Evolutionary conservation across 345 rosid genomes (phyloP).

Genomic region (Garcia nutans): DNA sequence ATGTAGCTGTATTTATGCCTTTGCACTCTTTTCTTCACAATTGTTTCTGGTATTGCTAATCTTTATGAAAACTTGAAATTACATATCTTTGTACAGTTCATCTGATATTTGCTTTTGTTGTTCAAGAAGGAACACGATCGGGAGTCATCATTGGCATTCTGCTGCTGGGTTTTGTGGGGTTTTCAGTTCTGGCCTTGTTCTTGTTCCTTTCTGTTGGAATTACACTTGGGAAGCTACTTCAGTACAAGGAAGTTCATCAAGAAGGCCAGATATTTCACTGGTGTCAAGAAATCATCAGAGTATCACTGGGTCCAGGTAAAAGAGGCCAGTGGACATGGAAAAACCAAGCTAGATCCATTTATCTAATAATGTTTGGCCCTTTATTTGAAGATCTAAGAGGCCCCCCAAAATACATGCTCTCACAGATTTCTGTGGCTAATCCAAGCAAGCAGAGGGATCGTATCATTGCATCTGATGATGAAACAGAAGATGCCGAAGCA

Average conservation of each 20-base stretch:
- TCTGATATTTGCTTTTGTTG: constrained; percentile 20
- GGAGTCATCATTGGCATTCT: constrained; percentile 57
- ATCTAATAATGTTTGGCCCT: constrained; percentile 58
- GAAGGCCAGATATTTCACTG: constrained; percentile 80
- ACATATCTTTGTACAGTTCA: neutral
- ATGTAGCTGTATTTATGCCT: no score
- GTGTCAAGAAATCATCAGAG: constrained; percentile 82
- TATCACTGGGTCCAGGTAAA: constrained; percentile 90
- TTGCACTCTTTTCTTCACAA: neutral
- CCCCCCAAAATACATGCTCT: constrained; percentile 94
- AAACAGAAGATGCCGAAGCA: constrained; percentile 93
- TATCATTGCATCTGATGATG: constrained; percentile 88
- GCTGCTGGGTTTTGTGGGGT: constrained; percentile 51
- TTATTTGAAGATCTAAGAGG: constrained; percentile 88
- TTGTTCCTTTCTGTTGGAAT: constrained; percentile 84
- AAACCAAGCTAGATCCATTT: constrained; percentile 41
- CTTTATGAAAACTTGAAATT: neutral
- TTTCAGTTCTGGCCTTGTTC: constrained; percentile 52
- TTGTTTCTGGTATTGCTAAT: neutral
- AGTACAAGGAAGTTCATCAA: constrained; percentile 90
- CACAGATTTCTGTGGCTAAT: constrained; percentile 64
- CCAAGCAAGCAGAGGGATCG: constrained; percentile 46
- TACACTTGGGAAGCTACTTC: constrained; percentile 77
- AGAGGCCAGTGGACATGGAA: constrained; percentile 98
- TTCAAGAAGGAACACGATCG: constrained; percentile 46